Evolutionary conservation across 2,329 filamentous ascomycete genomes (phyloP).

Genomic region (Conoideocrella luteorostrata): DNA sequence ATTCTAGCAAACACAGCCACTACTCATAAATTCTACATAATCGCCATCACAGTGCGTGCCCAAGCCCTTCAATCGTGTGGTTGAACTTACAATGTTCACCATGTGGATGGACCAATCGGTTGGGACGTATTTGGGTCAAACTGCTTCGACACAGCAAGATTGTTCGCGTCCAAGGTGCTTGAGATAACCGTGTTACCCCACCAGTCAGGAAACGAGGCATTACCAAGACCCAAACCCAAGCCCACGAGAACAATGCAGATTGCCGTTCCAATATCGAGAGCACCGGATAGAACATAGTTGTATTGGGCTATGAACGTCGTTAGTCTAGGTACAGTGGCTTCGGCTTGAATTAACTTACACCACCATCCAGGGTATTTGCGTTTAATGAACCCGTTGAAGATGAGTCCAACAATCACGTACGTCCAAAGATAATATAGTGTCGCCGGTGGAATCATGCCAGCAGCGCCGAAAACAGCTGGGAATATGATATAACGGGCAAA

Average conservation of each 20-base stretch:
- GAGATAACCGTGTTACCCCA: conserved; percentile 37
- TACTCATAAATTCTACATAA: too few relatives aligned
- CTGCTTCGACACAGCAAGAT: conserved; percentile 19
- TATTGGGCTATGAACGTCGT: conserved; percentile 25
- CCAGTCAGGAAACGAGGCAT: conserved; percentile 32
- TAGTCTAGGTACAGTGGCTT: not conserved
- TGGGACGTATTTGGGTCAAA: conserved; percentile 16
- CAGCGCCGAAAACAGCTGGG: conserved; percentile 44
- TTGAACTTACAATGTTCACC: too few relatives aligned
- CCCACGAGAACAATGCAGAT: conserved; percentile 47
- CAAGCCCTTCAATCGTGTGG: too few relatives aligned
- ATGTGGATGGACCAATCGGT: conserved; percentile 20
- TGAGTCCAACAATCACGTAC: conserved; percentile 45
- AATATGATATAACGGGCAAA: conserved; percentile 42
- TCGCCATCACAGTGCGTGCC: too few relatives aligned
- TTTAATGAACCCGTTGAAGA: conserved; percentile 48
- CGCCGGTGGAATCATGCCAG: conserved; percentile 43
- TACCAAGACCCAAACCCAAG: conserved; percentile 27
- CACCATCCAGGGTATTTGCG: conserved; percentile 48
- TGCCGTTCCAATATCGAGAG: conserved; percentile 48
- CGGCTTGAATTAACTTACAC: conserved; percentile 27
- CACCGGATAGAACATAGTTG: conserved; percentile 53
- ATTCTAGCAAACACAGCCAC: too few relatives aligned
- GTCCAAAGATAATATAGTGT: conserved; percentile 46
- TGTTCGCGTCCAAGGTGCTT: conserved; percentile 22